A percentile compares a stretch with the other conserved stretches of the same genome.
Evolutionary conservation across 2,329 filamentous ascomycete species (phyloP).

Genomic region (Sporothrix humicola): DNA sequence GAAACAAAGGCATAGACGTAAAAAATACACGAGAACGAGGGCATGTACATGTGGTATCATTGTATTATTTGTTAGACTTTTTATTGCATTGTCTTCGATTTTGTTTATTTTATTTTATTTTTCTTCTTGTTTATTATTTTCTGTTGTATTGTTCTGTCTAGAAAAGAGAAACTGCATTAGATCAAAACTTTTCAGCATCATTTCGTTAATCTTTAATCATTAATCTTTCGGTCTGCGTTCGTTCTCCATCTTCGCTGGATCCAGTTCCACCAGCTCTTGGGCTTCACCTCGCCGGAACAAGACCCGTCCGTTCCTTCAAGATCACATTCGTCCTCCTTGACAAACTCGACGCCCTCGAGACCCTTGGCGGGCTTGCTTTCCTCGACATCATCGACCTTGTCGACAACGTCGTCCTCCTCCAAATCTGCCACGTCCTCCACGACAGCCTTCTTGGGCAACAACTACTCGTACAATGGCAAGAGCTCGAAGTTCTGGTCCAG

Average conservation of each 20-base stretch:
- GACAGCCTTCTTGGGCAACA: too few species aligned
- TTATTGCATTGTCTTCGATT: not conserved
- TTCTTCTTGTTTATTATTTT: not conserved
- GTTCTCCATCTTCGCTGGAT: not conserved
- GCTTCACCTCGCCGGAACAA: too few species aligned
- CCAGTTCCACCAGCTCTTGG: not conserved
- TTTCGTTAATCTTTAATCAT: not conserved
- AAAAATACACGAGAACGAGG: not conserved
- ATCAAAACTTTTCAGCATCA: not conserved
- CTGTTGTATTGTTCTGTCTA: not conserved
- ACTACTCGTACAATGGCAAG: too few species aligned
- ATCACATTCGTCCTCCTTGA: not conserved
- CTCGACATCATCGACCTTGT: too few species aligned
- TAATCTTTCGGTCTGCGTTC: not conserved
- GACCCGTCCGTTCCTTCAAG: not conserved
- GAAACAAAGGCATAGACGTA: conserved; percentile 3
- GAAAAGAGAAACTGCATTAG: not conserved
- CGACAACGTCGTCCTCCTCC: too few species aligned
- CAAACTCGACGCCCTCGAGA: not conserved
- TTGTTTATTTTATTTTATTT: not conserved
- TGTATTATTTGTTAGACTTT: conserved; percentile 7
- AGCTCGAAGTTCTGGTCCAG: too few species aligned
- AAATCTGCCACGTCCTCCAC: too few species aligned
- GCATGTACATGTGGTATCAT: not conserved
- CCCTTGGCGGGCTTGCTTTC: too few species aligned